phyloP scores from a whole-genome alignment of 805 yeast genomes.

The Saccharomyces paradoxus region DNA sequence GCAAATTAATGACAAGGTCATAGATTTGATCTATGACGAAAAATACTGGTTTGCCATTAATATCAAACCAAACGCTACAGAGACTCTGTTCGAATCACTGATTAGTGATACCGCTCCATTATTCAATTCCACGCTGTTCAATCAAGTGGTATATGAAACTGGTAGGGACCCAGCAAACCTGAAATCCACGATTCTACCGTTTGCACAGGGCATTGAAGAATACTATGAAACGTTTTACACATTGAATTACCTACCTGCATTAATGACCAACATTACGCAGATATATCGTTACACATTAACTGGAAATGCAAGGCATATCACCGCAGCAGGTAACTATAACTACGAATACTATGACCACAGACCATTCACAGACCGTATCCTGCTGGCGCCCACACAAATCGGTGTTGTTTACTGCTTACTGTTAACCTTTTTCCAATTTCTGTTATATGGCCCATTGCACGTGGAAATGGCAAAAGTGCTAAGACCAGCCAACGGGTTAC shows the following conservation, averaged over 20 bases:
- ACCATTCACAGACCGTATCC: constrained; percentile 42
- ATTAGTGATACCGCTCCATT: constrained; percentile 6
- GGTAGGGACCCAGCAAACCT: constrained; percentile 54
- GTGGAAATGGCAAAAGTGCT: constrained; percentile 39
- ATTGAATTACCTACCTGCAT: constrained; percentile 6
- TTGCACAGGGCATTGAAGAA: constrained; percentile 32
- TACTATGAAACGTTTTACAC: constrained; percentile 2
- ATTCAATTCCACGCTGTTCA: constrained; percentile 17
- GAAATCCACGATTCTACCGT: constrained; percentile 37
- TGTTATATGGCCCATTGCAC: constrained; percentile 51
- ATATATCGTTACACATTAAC: background rate
- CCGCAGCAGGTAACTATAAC: constrained; percentile 25
- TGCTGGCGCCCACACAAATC: constrained; percentile 65
- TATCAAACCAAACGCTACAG: constrained; percentile 42
- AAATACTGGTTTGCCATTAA: constrained; percentile 57
- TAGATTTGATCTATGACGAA: constrained; percentile 42
- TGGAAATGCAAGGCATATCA: constrained; percentile 3
- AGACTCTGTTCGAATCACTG: constrained; percentile 20
- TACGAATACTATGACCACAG: constrained; percentile 37
- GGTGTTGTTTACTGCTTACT: constrained; percentile 68
- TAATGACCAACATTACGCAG: constrained; percentile 13
- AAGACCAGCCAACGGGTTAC: constrained; percentile 37
- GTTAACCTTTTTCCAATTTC: constrained; percentile 63
- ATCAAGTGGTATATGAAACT: constrained; percentile 46
- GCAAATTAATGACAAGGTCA: constrained; percentile 32